A percentile compares a stretch with the other conserved stretches of the same genome.
Evolutionary conservation across 305 asterid genomes (phyloP).

Genomic region (Fraxinus ornus): DNA sequence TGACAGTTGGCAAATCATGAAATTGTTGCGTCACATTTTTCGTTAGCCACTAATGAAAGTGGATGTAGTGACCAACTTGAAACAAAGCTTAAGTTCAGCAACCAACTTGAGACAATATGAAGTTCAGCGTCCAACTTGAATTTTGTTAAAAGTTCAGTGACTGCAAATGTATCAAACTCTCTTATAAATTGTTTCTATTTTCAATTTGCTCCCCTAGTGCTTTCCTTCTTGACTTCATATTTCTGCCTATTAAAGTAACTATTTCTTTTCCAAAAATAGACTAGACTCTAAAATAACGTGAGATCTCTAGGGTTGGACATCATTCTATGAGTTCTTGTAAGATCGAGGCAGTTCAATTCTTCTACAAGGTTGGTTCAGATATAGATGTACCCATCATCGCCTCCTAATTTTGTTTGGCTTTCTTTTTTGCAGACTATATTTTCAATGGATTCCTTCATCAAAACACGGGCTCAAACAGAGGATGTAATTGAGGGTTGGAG

Average conservation of each 20-base stretch:
- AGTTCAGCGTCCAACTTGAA: background rate
- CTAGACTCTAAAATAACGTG: background rate
- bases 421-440: conserved; percentile 54
- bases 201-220: background rate
- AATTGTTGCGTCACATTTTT: background rate
- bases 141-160: background rate
- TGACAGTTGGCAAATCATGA: background rate
- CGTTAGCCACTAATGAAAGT: background rate
- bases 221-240: background rate
- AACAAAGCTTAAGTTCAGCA: background rate
- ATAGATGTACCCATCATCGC: background rate
- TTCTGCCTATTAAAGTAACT: background rate
- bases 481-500: conserved; percentile 95
- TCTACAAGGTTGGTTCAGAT: background rate
- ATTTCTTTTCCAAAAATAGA: background rate
- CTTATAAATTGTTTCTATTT: background rate
- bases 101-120: background rate
- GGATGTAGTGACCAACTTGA: background rate
- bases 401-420: conserved; percentile 20
- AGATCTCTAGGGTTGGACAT: background rate
- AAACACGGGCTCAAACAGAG: conserved; percentile 61
- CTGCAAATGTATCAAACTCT: background rate
- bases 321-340: background rate
- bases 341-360: background rate
- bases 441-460: conserved; percentile 73